Base-by-base conservation (phyloP, 2,329 filamentous ascomycete genomes). In the Cercospora sp. region DNA sequence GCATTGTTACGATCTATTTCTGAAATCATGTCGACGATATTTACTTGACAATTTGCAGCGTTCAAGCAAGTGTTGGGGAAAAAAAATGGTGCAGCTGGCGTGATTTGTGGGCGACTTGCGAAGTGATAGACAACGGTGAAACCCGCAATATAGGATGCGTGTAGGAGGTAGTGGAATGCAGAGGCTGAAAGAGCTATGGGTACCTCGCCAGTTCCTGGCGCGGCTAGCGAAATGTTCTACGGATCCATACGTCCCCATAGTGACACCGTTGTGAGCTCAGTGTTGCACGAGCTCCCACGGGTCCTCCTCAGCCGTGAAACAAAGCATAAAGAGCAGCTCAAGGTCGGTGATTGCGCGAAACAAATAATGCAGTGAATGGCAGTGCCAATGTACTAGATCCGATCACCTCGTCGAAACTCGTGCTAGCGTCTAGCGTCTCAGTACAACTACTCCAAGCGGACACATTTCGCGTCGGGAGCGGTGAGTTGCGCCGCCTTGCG, bases 31-130 rank as follows among this genome's bases (percentile, higher is more conserved):
- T 58, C 53, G 53, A 30, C n/a, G 53, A 31, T 16, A 31, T 31
- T 33, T 58, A 9, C 5, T 58, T 28, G 53, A 33, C 26, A 53
- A 23, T 53, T 5, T 63, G 61, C 61, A 63, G 61, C 61, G 61
- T 63, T 63, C 26, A 33, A 63, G 61, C 61, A 33, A n/a, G 61
- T 63, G 13, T 33, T 63, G 8, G 26, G 45, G 42, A 8, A 57
- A 58, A 20, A 10, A 58, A 58, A 20, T 58, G 31, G 26, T 58
- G 53, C 53, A 58, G 53, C 53, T 58, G 53, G 30, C 30, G 26
- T 33, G 30, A 30, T 30, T 31, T 33, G 18, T 23, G 53, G 26
- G 13, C 23, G 16, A 16, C 53, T 58, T 23, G 23, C 18, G 53
- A 58, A 58, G 30, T 8, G 31, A 20, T 58, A 58, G 30, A 30